Evolutionary conservation across 352 stramenopile genomes (phyloP).

Genomic region (Phytophthora crassamura): DNA sequence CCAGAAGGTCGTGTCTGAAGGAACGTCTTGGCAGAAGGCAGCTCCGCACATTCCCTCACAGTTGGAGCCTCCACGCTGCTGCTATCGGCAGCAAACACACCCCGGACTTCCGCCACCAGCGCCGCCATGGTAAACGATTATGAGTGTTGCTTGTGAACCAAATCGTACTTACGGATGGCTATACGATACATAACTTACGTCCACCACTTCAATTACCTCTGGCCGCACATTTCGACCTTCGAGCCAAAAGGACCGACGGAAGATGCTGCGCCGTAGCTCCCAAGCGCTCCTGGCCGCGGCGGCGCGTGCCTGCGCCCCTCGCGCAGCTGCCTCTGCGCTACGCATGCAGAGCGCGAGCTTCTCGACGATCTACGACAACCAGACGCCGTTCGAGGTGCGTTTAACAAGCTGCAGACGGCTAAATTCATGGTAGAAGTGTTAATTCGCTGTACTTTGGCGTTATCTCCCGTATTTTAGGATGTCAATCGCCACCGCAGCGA

Average conservation of each 20-base stretch:
- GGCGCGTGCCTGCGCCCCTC: conserved; percentile 34
- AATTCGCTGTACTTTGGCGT: neutral
- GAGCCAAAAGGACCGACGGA: conserved; percentile 1
- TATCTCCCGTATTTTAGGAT: conserved; percentile 45
- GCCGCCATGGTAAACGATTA: conserved; percentile 6
- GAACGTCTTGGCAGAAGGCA: conserved; percentile 56
- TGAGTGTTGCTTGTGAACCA: neutral
- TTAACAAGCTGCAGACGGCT: neutral
- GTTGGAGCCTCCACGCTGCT: neutral
- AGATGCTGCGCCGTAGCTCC: conserved; percentile 60
- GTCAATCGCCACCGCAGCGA: conserved; percentile 90
- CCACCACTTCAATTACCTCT: neutral
- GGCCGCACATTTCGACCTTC: conserved; percentile 24
- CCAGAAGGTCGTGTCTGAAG: conserved; percentile 51
- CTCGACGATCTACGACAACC: conserved; percentile 74
- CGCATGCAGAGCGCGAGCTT: conserved; percentile 54
- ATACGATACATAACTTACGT: neutral
- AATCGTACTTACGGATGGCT: conserved; percentile 1
- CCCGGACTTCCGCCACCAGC: conserved; percentile 22
- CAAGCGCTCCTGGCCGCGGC: conserved; percentile 35
- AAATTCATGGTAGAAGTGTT: neutral
- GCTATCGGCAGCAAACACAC: neutral
- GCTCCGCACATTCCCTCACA: conserved; percentile 14
- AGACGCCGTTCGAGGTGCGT: conserved; percentile 68
- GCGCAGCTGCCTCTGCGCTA: conserved; percentile 16